Evolutionary conservation across 768 basidiomycete genomes (phyloP).

Genomic region (Mycena albidolilacea): DNA sequence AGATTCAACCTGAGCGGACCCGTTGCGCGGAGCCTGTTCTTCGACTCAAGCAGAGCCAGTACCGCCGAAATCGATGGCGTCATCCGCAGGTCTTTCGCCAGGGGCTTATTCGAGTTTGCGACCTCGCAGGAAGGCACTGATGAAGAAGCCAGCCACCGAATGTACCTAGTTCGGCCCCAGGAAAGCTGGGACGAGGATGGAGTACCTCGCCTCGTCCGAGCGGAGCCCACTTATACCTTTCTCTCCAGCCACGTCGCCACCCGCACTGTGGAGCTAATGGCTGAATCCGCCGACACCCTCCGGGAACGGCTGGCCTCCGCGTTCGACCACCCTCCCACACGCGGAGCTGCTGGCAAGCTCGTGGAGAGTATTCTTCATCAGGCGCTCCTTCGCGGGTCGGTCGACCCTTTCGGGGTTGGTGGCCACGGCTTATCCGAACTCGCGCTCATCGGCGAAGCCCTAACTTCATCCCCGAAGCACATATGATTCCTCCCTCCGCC

Average conservation of each 20-base stretch:
- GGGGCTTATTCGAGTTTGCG: background rate
- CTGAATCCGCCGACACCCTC: background rate
- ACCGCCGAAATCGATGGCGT: background rate
- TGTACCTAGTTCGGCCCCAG: slow-evolving; percentile 7
- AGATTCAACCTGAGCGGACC: background rate
- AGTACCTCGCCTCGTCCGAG: background rate
- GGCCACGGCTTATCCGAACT: background rate
- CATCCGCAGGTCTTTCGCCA: background rate
- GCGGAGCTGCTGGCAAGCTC: slow-evolving; percentile 14
- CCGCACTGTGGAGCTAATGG: background rate
- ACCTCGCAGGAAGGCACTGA: background rate
- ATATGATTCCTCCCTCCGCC: background rate
- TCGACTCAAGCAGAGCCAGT: rapidly evolving
- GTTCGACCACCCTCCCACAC: slow-evolving; percentile 8
- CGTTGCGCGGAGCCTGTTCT: slow-evolving; percentile 13
- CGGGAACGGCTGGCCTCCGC: background rate
- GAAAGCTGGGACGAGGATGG: background rate
- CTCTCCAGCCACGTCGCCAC: background rate
- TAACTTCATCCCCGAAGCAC: background rate
- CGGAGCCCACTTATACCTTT: background rate
- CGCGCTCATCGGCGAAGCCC: background rate
- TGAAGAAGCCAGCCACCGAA: background rate
- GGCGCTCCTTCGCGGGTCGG: background rate
- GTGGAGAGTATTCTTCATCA: slow-evolving; percentile 22
- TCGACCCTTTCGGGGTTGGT: background rate